Percentiles rank a stretch among this genome's conserved stretches.
phyloP scores from a whole-genome alignment of 257 asterid species.

The Solanum stenotomum region DNA sequence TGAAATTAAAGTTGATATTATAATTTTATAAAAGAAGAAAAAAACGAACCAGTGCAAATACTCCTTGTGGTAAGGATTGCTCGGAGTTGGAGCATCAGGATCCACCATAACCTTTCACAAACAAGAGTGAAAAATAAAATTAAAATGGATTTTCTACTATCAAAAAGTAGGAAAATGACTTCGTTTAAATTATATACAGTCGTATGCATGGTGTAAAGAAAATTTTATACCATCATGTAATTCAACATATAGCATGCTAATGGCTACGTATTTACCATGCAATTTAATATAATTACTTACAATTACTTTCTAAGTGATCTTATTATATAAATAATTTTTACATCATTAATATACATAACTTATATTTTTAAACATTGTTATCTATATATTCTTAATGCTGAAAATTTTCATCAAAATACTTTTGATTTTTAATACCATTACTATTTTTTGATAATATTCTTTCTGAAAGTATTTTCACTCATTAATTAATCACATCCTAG shows the following conservation, averaged over 20 bases:
- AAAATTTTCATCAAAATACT: not conserved
- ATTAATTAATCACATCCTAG: not conserved
- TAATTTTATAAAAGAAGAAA: not conserved
- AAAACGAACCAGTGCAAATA: constrained; percentile 45
- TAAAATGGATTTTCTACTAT: no score
- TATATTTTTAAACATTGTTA: not conserved
- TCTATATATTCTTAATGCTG: not conserved
- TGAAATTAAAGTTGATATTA: no score
- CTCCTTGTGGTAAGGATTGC: constrained; percentile 47
- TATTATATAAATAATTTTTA: not conserved
- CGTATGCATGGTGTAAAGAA: not conserved
- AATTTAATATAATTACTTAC: not conserved
- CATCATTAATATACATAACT: not conserved
- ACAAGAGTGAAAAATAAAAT: not conserved
- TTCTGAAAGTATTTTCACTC: not conserved
- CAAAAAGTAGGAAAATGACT: no score
- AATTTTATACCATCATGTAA: not conserved
- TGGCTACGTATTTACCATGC: not conserved
- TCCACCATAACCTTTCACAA: constrained; percentile 45
- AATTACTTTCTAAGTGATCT: not conserved
- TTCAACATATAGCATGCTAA: not conserved
- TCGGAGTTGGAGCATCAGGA: constrained; percentile 72
- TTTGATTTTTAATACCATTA: not conserved
- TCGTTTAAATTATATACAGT: not conserved
- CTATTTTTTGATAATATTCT: no score